phyloP scores from a whole-genome alignment of 2,329 filamentous ascomycete genomes.

The Teratosphaeria epicoccoides region DNA sequence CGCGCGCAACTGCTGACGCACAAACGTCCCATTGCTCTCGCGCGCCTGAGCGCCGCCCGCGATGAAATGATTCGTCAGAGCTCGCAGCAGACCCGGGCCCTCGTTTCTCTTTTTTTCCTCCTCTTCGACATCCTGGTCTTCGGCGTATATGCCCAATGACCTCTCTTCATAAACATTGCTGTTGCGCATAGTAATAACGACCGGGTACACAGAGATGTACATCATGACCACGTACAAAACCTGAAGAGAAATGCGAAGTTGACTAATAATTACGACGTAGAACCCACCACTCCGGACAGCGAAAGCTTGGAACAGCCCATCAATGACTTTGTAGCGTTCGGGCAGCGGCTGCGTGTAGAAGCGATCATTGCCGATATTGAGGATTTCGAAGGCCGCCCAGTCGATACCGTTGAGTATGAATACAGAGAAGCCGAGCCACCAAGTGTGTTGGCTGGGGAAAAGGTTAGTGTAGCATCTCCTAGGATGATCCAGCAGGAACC shows the following conservation, averaged over 20 bases:
- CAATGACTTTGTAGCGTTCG: conserved; percentile 39
- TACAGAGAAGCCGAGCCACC: conserved; percentile 44
- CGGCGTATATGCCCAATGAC: conserved; percentile 48
- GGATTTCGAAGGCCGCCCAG: conserved; percentile 40
- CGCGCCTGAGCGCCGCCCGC: conserved; percentile 1
- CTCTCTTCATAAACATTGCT: conserved; percentile 53
- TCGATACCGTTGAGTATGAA: conserved; percentile 45
- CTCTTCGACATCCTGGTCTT: conserved; percentile 15
- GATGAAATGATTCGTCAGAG: conserved; percentile 8
- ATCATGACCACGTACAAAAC: conserved; percentile 54
- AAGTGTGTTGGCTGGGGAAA: conserved; percentile 50
- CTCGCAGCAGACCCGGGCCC: conserved; percentile 4
- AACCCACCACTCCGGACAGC: conserved; percentile 39
- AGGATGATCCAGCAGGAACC: conserved; percentile 53
- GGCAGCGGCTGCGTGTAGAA: conserved; percentile 35
- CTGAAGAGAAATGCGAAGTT: conserved; percentile 45
- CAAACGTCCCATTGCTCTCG: conserved; percentile 27
- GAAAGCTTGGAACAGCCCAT: conserved; percentile 50
- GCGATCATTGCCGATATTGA: conserved; percentile 46
- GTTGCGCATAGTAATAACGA: conserved; percentile 51
- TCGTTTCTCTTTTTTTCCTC: conserved; percentile 1
- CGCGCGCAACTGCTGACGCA: conserved; percentile 34
- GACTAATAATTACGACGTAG: conserved; percentile 38
- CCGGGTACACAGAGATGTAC: conserved; percentile 53
- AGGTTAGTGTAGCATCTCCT: conserved; percentile 53